A percentile compares a stretch with the other conserved stretches of the same genome.
Evolutionary conservation across 2,329 filamentous ascomycete species (phyloP).

Genomic region (Cladosporium sp.): DNA sequence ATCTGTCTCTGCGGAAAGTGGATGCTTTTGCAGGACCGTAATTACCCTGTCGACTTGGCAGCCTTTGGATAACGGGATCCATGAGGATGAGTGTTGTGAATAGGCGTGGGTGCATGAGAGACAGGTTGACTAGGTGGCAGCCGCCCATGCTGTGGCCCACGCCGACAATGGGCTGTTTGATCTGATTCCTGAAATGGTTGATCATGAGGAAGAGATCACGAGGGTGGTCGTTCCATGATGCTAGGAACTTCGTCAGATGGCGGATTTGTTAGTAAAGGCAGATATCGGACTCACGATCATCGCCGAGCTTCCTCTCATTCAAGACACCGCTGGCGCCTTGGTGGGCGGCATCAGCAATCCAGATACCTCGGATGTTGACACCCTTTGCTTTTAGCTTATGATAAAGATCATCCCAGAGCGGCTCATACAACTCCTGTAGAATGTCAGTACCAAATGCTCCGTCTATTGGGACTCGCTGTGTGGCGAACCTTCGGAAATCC

Average conservation of each 20-base stretch:
- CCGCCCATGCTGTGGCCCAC: slow-evolving; percentile 88
- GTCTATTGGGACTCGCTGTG: no score
- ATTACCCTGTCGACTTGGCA: slow-evolving; percentile 40
- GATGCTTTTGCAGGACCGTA: slow-evolving; percentile 49
- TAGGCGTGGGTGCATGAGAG: slow-evolving; percentile 75
- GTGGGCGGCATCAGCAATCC: slow-evolving; percentile 84
- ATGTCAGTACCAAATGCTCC: slow-evolving; percentile 12
- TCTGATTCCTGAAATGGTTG: slow-evolving; percentile 73
- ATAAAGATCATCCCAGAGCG: slow-evolving; percentile 80
- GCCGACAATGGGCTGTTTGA: slow-evolving; percentile 77
- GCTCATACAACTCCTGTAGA: slow-evolving; percentile 78
- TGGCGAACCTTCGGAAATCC: slow-evolving; percentile 82
- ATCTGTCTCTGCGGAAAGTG: slow-evolving; percentile 68
- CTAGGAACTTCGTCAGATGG: slow-evolving; percentile 39
- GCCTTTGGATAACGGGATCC: slow-evolving; percentile 70
- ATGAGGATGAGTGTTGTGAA: slow-evolving; percentile 70
- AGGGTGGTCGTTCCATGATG: slow-evolving; percentile 79
- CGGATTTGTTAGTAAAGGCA: not conserved
- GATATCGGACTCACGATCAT: slow-evolving; percentile 63
- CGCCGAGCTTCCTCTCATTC: slow-evolving; percentile 71
- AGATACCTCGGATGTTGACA: slow-evolving; percentile 73
- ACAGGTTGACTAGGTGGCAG: slow-evolving; percentile 64
- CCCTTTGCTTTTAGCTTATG: slow-evolving; percentile 52
- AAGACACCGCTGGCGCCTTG: slow-evolving; percentile 74
- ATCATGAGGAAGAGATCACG: slow-evolving; percentile 80